Evolutionary conservation across 2,329 filamentous ascomycete genomes (phyloP).

Genomic region (Dactylellina cionopaga): DNA sequence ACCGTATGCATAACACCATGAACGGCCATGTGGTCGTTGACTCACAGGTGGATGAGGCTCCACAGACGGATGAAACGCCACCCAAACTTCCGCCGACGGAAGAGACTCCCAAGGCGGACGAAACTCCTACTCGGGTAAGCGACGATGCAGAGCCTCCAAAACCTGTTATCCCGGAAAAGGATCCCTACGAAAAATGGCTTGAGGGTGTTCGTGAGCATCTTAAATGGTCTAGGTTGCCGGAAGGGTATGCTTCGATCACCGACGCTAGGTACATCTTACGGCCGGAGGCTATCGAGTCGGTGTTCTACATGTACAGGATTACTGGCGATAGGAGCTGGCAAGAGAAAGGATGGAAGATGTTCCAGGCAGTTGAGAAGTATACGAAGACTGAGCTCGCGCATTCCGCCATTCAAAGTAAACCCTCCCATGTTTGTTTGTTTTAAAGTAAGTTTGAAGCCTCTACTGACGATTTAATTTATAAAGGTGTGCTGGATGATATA

Average conservation of each 20-base stretch:
- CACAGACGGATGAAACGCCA: too few relatives aligned
- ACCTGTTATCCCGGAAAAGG: background rate
- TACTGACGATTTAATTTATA: slow-evolving; percentile 4
- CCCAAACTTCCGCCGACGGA: too few relatives aligned
- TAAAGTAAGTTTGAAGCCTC: background rate
- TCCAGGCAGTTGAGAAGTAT: slow-evolving; percentile 73
- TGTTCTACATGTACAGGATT: slow-evolving; percentile 87
- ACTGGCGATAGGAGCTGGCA: slow-evolving; percentile 79
- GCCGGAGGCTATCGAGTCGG: slow-evolving; percentile 81
- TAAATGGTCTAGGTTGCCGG: slow-evolving; percentile 43
- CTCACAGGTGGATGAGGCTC: background rate
- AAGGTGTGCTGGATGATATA: slow-evolving; percentile 16
- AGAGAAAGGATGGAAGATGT: slow-evolving; percentile 89
- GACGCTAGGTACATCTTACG: slow-evolving; percentile 70
- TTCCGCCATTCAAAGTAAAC: slow-evolving; percentile 70
- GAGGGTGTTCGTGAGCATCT: slow-evolving; percentile 38
- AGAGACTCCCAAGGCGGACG: background rate
- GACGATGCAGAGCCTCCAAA: background rate
- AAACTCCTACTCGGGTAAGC: slow-evolving; percentile 10
- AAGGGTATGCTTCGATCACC: slow-evolving; percentile 51
- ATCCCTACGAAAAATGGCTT: slow-evolving; percentile 38
- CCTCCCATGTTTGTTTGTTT: background rate
- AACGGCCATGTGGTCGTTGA: slow-evolving; percentile 4
- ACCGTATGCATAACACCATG: background rate
- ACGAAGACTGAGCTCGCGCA: slow-evolving; percentile 75